Evolutionary conservation across 805 yeast genomes (phyloP).

Genomic region (Candida parachauliodes): DNA sequence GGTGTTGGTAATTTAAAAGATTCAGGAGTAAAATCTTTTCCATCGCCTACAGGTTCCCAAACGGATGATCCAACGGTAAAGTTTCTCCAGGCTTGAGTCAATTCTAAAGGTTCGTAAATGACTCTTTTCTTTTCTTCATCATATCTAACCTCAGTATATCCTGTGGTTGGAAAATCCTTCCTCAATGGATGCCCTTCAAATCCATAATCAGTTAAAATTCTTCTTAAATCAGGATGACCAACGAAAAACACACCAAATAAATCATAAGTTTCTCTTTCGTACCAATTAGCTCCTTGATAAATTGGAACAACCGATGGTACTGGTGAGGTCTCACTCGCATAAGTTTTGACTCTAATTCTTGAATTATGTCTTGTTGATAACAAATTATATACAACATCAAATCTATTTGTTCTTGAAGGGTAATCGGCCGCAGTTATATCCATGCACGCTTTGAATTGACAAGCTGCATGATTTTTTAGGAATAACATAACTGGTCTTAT

Average conservation of each 20-base stretch:
- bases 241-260: conserved; percentile 84
- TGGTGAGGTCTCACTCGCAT: conserved; percentile 76
- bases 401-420: conserved; percentile 79
- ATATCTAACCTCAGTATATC: conserved; percentile 85
- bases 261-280: conserved; percentile 85
- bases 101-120: conserved; percentile 84
- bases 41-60: conserved; percentile 91
- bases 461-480: conserved; percentile 72
- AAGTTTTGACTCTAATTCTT: conserved; percentile 83
- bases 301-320: conserved; percentile 76
- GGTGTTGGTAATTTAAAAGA: conserved; percentile 80
- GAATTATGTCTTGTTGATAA: conserved; percentile 81
- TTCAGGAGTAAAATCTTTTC: conserved; percentile 78
- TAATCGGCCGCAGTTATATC: conserved; percentile 86
- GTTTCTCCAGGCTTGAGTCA: conserved; percentile 90
- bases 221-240: conserved; percentile 84
- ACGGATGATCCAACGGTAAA: conserved; percentile 84
- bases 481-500: conserved; percentile 67
- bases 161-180: conserved; percentile 90
- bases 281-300: conserved; percentile 84
- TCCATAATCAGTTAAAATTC: conserved; percentile 89
- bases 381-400: conserved; percentile 82
- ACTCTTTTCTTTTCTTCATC: conserved; percentile 89
- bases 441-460: conserved; percentile 74
- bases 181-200: conserved; percentile 90